These are phyloP conservation scores for Phytophthora pluvialis DNA, from an alignment of 352 stramenopile species.

Conservation along the genomic window DNA sequence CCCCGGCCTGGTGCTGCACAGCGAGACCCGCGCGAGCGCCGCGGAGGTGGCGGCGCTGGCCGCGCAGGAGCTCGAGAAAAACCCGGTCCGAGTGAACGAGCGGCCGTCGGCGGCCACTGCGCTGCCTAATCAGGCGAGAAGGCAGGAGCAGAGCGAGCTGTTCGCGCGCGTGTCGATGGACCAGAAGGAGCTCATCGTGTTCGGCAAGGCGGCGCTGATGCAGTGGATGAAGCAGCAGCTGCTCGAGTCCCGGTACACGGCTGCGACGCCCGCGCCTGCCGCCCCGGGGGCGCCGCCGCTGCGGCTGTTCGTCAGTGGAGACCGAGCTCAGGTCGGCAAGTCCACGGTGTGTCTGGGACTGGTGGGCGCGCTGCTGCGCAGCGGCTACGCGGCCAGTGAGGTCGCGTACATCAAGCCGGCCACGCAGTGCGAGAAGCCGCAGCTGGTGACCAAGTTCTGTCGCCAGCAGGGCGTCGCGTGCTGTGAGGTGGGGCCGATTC, in stretches of 20 bases:
- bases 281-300: slow-evolving; percentile 27
- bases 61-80: slow-evolving; percentile 20
- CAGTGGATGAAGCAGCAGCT: slow-evolving; percentile 48
- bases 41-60: slow-evolving; percentile 23
- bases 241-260: slow-evolving; percentile 38
- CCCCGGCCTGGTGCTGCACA: slow-evolving; percentile 46
- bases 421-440: slow-evolving; percentile 96
- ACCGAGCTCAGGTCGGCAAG: slow-evolving; percentile 95
- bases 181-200: slow-evolving; percentile 31
- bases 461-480: slow-evolving; percentile 86
- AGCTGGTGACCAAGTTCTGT: slow-evolving; percentile 95
- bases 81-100: slow-evolving; percentile 28
- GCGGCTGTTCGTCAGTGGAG: slow-evolving; percentile 77
- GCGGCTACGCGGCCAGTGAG: slow-evolving; percentile 65
- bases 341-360: slow-evolving; percentile 96
- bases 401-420: slow-evolving; percentile 99
- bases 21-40: slow-evolving; percentile 22
- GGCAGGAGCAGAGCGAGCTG: slow-evolving; percentile 6
- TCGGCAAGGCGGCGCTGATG: slow-evolving; percentile 35
- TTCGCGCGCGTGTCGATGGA: slow-evolving; percentile 41
- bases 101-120: background rate
- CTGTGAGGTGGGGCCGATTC: slow-evolving; percentile 93
- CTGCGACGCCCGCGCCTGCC: background rate
- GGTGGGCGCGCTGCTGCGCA: slow-evolving; percentile 88
- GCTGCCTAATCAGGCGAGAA: background rate